These are phyloP conservation scores for Rhizophagus clarus DNA, from an alignment of 192 early-diverging fungal genomes.

Conservation along the genomic window DNA sequence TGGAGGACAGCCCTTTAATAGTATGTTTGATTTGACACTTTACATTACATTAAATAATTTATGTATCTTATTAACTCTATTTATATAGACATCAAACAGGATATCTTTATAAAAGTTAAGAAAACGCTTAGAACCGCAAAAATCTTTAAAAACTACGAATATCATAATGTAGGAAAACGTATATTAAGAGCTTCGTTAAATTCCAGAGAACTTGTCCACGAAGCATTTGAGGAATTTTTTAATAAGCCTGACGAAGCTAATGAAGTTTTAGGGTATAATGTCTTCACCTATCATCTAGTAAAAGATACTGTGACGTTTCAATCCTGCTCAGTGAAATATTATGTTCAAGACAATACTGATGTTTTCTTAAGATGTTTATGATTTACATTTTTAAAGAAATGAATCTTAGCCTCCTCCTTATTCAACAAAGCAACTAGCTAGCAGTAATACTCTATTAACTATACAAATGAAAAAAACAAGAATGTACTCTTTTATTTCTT, in stretches of 20 bases:
- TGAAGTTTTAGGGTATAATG: background rate
- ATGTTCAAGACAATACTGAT: background rate
- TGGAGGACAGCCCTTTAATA: background rate
- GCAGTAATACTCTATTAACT: too few relatives aligned
- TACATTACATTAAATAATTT: background rate
- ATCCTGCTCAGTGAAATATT: background rate
- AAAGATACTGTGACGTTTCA: background rate
- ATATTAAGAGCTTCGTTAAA: background rate
- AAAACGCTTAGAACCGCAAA: background rate
- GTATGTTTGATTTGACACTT: background rate
- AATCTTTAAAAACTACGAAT: background rate
- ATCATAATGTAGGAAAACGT: conserved; percentile 1
- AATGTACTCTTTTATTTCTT: too few relatives aligned
- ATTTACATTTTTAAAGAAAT: too few relatives aligned
- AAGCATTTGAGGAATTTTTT: background rate
- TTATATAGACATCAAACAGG: background rate
- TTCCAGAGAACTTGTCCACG: background rate
- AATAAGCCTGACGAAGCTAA: background rate
- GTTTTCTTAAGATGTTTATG: too few relatives aligned
- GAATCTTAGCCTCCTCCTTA: too few relatives aligned
- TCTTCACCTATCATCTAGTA: background rate
- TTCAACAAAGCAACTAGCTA: too few relatives aligned
- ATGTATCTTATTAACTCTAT: too few relatives aligned
- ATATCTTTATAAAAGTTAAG: background rate
- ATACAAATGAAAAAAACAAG: too few relatives aligned